Conservation (phyloP, 83 land plant species). For the Picea mariana region DNA sequence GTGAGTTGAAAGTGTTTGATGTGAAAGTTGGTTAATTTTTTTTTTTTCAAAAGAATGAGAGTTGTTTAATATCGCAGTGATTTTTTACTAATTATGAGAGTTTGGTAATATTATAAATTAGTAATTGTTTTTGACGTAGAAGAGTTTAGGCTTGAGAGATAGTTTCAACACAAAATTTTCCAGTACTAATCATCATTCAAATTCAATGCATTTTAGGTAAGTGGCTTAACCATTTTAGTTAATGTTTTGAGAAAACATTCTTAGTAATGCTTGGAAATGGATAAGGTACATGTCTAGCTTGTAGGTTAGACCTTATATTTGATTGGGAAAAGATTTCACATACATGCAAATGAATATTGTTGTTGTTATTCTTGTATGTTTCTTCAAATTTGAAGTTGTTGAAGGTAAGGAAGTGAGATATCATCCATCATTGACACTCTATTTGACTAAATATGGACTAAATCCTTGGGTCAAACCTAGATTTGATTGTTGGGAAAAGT, state of each 20-base stretch:
- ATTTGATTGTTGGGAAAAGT: not conserved
- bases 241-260: not conserved
- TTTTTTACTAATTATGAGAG: no score
- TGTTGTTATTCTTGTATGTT: slow-evolving; percentile 28
- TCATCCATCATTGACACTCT: slow-evolving; percentile 35
- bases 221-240: not conserved
- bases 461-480: not conserved
- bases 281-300: not conserved
- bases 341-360: slow-evolving; percentile 61
- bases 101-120: no score
- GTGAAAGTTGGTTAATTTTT: no score
- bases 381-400: slow-evolving; percentile 35
- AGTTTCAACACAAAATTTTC: slow-evolving; percentile 49
- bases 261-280: not conserved
- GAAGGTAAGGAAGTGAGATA: slow-evolving; percentile 27
- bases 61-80: no score
- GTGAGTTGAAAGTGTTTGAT: no score
- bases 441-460: slow-evolving; percentile 26
- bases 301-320: no score
- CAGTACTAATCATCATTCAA: slow-evolving; percentile 49
- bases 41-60: no score
- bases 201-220: slow-evolving; percentile 59
- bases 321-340: slow-evolving; percentile 52
- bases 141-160: slow-evolving; percentile 55
- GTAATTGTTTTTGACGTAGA: no score